These are phyloP conservation scores for Lizonia empirigonia DNA, from an alignment of 2,329 filamentous ascomycete genomes.

Conservation along the genomic window DNA sequence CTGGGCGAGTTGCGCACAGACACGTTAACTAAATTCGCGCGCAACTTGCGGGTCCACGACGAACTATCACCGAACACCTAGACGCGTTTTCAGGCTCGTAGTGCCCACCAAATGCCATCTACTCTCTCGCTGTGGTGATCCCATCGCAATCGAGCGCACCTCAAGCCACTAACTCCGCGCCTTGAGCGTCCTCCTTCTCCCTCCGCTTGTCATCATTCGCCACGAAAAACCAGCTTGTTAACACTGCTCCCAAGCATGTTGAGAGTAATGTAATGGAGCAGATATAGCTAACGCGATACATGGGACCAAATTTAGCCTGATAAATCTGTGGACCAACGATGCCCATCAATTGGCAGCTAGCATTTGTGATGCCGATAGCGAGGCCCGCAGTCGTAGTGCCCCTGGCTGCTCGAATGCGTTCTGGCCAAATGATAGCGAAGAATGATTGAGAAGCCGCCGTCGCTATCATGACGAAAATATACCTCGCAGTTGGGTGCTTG, in stretches of 20 bases:
- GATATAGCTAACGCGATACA: slow-evolving; percentile 48
- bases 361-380: slow-evolving; percentile 48
- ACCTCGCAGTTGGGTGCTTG: slow-evolving; percentile 44
- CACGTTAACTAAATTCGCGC: too few relatives aligned
- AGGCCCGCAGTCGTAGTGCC: slow-evolving; percentile 50
- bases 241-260: slow-evolving; percentile 21
- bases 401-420: slow-evolving; percentile 48
- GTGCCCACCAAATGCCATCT: too few relatives aligned
- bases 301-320: slow-evolving; percentile 49
- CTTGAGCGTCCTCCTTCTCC: not conserved
- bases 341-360: slow-evolving; percentile 44
- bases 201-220: slow-evolving; percentile 14
- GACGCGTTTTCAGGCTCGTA: too few relatives aligned
- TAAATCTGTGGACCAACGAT: slow-evolving; percentile 52
- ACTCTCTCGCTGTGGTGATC: too few relatives aligned
- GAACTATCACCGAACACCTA: too few relatives aligned
- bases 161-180: too few relatives aligned
- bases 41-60: too few relatives aligned
- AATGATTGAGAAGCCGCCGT: slow-evolving; percentile 49
- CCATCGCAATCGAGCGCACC: too few relatives aligned
- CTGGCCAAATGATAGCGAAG: slow-evolving; percentile 51
- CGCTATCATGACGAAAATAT: slow-evolving; percentile 51
- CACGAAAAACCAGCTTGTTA: slow-evolving; percentile 29
- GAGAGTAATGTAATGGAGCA: slow-evolving; percentile 44
- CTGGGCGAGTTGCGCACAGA: too few relatives aligned